Base-by-base conservation (phyloP, 805 yeast genomes). In the Nadsonia fulvescens region DNA sequence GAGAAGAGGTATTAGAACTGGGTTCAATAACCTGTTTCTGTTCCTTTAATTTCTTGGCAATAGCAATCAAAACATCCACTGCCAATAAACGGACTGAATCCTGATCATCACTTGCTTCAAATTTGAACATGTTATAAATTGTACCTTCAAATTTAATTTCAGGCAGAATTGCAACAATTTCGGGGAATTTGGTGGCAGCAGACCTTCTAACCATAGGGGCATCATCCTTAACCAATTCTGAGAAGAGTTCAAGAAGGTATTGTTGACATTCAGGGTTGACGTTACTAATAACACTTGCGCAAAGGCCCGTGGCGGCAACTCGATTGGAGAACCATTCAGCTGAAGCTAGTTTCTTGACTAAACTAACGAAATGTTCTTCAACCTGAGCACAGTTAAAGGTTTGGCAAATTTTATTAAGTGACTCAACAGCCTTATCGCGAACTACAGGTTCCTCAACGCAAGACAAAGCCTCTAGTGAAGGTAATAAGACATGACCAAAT, bases 181-280 rank as follows among this genome's bases (percentile, higher is more conserved):
- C 56, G 3, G 98, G 94, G 38, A 89, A 62, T 42, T 75, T 67
- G 21, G 68, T 67, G 5, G 93, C 96, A 9, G 95, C 91, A 6
- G 93, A 76, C 46, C 95, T 72, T 51, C 93, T 71, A 12, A 89
- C 96, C 94, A 89, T 82, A 34, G 99, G 98, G 11, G 93, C 78
- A 32, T 89, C 98, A 49, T 89, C 96, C 36, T 64, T 66, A 25
- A 77, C 66, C 38, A 89, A 58, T 37, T 70, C 75, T 32, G 66
- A 58, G 49, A 72, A 86, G 22, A 73, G 52, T 20, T 63, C 59
- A 35, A 82, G 59, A 32, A 89, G 56, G 25, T 69, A 71, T 22
- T 61, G 61, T 47, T 86, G 34, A 18, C 32, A 32, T 12, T 40
- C 42, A 15, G 37, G 29, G 14, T 36, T 19, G 6, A 74, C 76